Percentiles rank a stretch among this genome's conserved stretches.
phyloP scores from a whole-genome alignment of 2,329 filamentous ascomycete genomes.

The Orbilia quercus region DNA sequence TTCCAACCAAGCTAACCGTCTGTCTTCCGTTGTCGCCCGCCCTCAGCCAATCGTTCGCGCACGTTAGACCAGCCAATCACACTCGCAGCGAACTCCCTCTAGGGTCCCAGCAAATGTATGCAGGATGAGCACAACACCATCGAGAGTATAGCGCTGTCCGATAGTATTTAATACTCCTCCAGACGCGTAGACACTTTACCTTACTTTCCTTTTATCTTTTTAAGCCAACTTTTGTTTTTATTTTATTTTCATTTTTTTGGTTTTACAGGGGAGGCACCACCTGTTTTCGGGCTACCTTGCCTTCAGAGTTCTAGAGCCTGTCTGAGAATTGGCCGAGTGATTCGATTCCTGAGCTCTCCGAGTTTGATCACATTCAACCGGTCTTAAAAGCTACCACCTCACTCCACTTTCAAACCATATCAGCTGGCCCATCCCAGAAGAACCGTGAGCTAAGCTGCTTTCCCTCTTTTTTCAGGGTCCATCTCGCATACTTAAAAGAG shows the following conservation, averaged over 20 bases:
- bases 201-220: neutral
- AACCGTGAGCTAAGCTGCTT: constrained; percentile 33
- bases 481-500: constrained; percentile 15
- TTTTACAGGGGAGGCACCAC: constrained; percentile 5
- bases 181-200: no score
- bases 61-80: constrained; percentile 56
- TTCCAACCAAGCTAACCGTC: constrained; percentile 31
- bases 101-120: constrained; percentile 10
- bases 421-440: constrained; percentile 16
- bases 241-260: constrained; percentile 9
- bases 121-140: constrained; percentile 45
- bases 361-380: constrained; percentile 40
- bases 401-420: constrained; percentile 22
- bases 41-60: constrained; percentile 50
- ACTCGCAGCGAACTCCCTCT: constrained; percentile 21
- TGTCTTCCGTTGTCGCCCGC: constrained; percentile 26
- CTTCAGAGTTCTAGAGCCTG: constrained; percentile 16
- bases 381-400: no score
- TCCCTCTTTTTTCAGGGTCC: constrained; percentile 30
- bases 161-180: no score
- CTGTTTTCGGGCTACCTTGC: constrained; percentile 5
- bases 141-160: neutral
- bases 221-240: neutral
- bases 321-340: constrained; percentile 16
- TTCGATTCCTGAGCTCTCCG: constrained; percentile 45